Base-by-base conservation (phyloP, 2,329 filamentous ascomycete species). In the Aspergillus fumigatus region DNA sequence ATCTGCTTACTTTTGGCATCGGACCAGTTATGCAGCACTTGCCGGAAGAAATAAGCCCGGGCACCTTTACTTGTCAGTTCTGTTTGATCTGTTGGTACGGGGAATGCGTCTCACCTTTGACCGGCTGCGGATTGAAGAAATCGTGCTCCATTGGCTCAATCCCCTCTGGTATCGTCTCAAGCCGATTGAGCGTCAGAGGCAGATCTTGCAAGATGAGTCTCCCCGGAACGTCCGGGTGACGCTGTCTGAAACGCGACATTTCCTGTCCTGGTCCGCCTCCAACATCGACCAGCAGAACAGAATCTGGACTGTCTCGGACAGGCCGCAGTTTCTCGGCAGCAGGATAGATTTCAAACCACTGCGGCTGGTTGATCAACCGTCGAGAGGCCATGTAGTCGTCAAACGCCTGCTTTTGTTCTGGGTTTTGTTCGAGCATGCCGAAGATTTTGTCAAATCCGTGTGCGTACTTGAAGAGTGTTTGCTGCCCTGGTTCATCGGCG, bases 181-280 rank as follows among this genome's bases (percentile, higher is more conserved):
- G 54, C 1, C 60, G 55, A 50, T 66, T 59, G 52, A 71, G 53
- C 19, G 79, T 75, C 3, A 69, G 60, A 0, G 74, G 70, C 2
- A 78, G 69, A 58, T 82, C 81, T 59, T 83, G 79, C 0, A 82
- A 64, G 0, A 82, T 62, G 1, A 82, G 66, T 6, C 70, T 67
- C 4, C 79, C 79, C 0, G 74, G 71, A 0, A 68, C 62, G 0
- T 73, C 52, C 0, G 76, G 73, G 49, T 73, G 69, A 47, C 73
- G 70, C 0, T 62, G 54, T 9, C 55, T 67, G 57, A 79, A 74
- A 41, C 71, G 65, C 6, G 61, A 57, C 21, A 76, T 55, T 58
- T 78, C 71, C 56, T 78, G 73, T 3, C 77, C 75, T 0, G 69
- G 52, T 19, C 69, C 67, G 8, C 76, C 77, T 5, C 74, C 77